Conservation (phyloP, 163 green algal species). For the Trebouxia gelatinosa region DNA sequence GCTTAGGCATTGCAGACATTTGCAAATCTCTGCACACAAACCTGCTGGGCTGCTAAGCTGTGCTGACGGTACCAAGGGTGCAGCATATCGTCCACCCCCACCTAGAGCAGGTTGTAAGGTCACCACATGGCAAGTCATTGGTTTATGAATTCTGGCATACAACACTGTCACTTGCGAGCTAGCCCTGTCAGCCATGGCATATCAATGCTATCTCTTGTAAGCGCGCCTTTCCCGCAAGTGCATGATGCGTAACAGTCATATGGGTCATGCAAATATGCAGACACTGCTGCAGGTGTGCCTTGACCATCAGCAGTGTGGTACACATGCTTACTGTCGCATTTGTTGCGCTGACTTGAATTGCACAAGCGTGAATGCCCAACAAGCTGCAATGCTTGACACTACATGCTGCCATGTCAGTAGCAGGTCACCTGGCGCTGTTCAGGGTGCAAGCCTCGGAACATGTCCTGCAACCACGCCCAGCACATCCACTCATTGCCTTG, state of each 20-base stretch:
- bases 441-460: slow-evolving; percentile 41
- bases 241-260: neutral
- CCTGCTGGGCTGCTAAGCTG: too few species aligned
- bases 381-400: neutral
- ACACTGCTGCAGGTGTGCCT: neutral
- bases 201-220: too few species aligned
- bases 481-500: neutral
- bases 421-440: slow-evolving; percentile 41
- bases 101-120: slow-evolving; percentile 34
- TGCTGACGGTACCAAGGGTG: slow-evolving; percentile 54
- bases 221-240: neutral
- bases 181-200: neutral
- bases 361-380: neutral
- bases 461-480: slow-evolving; percentile 36
- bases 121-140: neutral
- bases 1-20: too few species aligned
- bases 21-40: too few species aligned
- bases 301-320: too few species aligned
- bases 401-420: neutral
- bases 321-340: neutral
- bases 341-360: neutral
- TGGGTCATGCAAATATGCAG: neutral
- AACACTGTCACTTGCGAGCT: neutral
- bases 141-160: neutral
- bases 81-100: slow-evolving; percentile 62